These are phyloP conservation scores for Lactifluus subvellereus DNA, from an alignment of 768 basidiomycete genomes.

Conservation along the genomic window DNA sequence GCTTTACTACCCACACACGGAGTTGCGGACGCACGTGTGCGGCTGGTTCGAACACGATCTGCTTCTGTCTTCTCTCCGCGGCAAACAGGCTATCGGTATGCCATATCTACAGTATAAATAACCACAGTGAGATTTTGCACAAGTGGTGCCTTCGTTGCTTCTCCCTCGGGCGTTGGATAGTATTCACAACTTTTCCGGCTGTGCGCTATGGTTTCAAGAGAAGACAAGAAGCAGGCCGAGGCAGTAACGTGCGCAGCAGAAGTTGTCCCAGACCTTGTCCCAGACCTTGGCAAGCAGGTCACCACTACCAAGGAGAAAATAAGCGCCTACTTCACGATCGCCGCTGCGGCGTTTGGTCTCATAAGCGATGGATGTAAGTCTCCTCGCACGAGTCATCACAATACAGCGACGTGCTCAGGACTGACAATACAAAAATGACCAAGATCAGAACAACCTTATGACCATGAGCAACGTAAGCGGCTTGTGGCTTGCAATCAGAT, in stretches of 20 bases:
- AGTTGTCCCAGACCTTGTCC: constrained; percentile 14
- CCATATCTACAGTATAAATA: constrained; percentile 8
- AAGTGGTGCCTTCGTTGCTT: background rate
- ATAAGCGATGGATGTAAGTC: constrained; percentile 55
- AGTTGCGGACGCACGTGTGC: constrained; percentile 11
- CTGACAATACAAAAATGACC: background rate
- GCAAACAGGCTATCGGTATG: background rate
- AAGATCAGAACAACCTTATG: constrained; percentile 68
- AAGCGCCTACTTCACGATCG: constrained; percentile 59
- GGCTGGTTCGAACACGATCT: background rate
- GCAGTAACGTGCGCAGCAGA: background rate
- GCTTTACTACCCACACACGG: background rate
- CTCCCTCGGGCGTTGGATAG: background rate
- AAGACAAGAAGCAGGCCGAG: constrained; percentile 1
- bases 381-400: background rate
- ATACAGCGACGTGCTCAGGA: constrained; percentile 4
- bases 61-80: constrained; percentile 2
- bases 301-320: constrained; percentile 34
- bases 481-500: constrained; percentile 8
- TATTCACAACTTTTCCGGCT: background rate
- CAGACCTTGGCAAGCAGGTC: constrained; percentile 6
- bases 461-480: constrained; percentile 54
- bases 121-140: background rate
- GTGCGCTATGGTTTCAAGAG: background rate
- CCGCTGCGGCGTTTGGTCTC: constrained; percentile 57